phyloP scores from a whole-genome alignment of 2,329 filamentous ascomycete genomes.

The Sphaceloma murrayae region DNA sequence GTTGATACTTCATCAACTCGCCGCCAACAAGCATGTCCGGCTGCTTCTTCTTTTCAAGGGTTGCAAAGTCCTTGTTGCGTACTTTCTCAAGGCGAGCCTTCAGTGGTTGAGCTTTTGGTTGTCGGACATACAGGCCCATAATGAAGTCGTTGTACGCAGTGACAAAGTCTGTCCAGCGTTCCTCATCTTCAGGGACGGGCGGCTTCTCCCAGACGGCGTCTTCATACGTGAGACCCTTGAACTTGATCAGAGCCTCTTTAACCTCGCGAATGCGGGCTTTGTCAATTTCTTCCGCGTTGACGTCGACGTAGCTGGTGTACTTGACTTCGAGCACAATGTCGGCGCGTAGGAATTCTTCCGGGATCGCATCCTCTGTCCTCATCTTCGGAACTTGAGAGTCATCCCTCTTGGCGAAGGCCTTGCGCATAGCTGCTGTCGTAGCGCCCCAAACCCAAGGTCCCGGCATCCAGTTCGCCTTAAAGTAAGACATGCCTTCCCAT shows the following conservation, averaged over 20 bases:
- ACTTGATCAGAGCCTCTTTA: constrained; percentile 71
- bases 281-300: constrained; percentile 58
- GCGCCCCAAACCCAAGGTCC: constrained; percentile 81
- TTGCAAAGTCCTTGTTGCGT: constrained; percentile 55
- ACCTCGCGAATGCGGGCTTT: constrained; percentile 63
- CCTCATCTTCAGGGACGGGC: constrained; percentile 53
- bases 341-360: constrained; percentile 72
- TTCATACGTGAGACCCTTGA: constrained; percentile 83
- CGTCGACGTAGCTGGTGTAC: constrained; percentile 50
- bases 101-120: constrained; percentile 47
- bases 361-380: constrained; percentile 67
- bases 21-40: constrained; percentile 66
- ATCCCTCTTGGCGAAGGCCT: constrained; percentile 65
- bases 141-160: constrained; percentile 81
- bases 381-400: constrained; percentile 55
- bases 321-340: constrained; percentile 83
- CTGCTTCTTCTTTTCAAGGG: constrained; percentile 59
- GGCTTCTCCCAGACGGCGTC: constrained; percentile 84
- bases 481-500: constrained; percentile 74
- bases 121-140: constrained; percentile 62
- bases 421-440: constrained; percentile 53
- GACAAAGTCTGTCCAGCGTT: constrained; percentile 69
- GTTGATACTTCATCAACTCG: constrained; percentile 84
- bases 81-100: constrained; percentile 59
- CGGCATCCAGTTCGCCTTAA: constrained; percentile 74